Base-by-base conservation (phyloP, 768 basidiomycete species). In the Lactifluus pinguis region DNA sequence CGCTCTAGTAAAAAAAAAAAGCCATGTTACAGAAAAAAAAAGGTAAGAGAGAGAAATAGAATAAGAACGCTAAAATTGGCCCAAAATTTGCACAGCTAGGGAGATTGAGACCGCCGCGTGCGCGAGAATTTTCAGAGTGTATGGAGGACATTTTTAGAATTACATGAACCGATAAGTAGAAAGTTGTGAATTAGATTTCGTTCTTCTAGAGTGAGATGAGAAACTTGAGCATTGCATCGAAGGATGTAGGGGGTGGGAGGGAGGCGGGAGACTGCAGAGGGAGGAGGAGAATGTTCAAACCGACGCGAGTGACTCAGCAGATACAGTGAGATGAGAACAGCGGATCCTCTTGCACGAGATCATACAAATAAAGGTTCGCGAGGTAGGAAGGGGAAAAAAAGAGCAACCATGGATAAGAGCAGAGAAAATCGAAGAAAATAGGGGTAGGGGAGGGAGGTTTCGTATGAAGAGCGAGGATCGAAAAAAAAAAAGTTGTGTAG, bases 111-210 rank as follows among this genome's bases (percentile, higher is more conserved):
- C 25, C 25, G 25, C 25, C 41, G 15, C 6, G n/a, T 38, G 30
- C 9, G 21, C 30, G 19, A 51, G 5, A 42, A 5, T 15, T 42
- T 25, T 25, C 2, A 5, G 15, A 17, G 41, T 42, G 15, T 25
- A 25, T 14, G 47, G 36, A 52, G 11, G 5, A 25, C 25, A 25
- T 25, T 15, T 25, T 47, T 61, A 61, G 29, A 41, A 61, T 57
- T 61, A 61, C 60, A 61, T 41, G 25, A 52, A 32, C n/a, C 32
- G 55, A 57, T 51, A 53, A 47, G 60, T 51, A 56, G 25, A 25
- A 47, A 52, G 38, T 10, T 14, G 53, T 49, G 41, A 25, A 52
- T 51, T 61, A 61, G 36, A 7, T 14, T 51, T 47, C 49, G 38
- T 45, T 47, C 38, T 14, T 58, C n/a, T 52, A 47, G 25, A 14